These are phyloP conservation scores for Neocatenulostroma microsporum DNA, from an alignment of 2,329 filamentous ascomycete species.

Conservation along the genomic window DNA sequence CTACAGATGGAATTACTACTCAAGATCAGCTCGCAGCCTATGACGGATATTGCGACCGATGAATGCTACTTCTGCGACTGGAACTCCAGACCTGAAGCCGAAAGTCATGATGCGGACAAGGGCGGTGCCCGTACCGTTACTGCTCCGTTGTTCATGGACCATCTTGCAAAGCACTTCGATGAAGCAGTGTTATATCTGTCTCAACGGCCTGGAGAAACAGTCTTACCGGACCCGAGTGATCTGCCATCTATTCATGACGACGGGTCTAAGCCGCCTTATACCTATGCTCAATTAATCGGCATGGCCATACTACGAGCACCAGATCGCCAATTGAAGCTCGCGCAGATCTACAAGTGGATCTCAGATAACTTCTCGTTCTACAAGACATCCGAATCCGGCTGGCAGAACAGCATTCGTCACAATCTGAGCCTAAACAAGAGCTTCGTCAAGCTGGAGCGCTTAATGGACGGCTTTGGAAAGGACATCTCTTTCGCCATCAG, in stretches of 20 bases:
- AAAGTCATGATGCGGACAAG: too few species aligned
- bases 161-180: slow-evolving; percentile 7
- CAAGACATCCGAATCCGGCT: slow-evolving; percentile 72
- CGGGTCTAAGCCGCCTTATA: slow-evolving; percentile 80
- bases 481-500: slow-evolving; percentile 96
- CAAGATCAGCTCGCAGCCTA: neutral
- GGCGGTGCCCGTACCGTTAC: too few species aligned
- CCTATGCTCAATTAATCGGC: slow-evolving; percentile 89
- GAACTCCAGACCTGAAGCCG: too few species aligned
- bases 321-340: slow-evolving; percentile 73
- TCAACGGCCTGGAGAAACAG: too few species aligned
- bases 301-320: slow-evolving; percentile 92
- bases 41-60: neutral
- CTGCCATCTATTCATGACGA: slow-evolving; percentile 79
- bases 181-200: too few species aligned
- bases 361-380: slow-evolving; percentile 92
- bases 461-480: slow-evolving; percentile 95
- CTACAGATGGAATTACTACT: neutral
- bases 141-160: slow-evolving; percentile 3
- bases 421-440: slow-evolving; percentile 96
- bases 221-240: slow-evolving; percentile 64
- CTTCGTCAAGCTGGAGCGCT: slow-evolving; percentile 89
- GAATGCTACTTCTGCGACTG: slow-evolving; percentile 6
- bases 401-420: slow-evolving; percentile 99
- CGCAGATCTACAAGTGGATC: slow-evolving; percentile 99